A percentile compares a stretch with the other conserved stretches of the same genome.
phyloP scores from a whole-genome alignment of 2,329 filamentous ascomycete species.

The Ceratocystis papillata region DNA sequence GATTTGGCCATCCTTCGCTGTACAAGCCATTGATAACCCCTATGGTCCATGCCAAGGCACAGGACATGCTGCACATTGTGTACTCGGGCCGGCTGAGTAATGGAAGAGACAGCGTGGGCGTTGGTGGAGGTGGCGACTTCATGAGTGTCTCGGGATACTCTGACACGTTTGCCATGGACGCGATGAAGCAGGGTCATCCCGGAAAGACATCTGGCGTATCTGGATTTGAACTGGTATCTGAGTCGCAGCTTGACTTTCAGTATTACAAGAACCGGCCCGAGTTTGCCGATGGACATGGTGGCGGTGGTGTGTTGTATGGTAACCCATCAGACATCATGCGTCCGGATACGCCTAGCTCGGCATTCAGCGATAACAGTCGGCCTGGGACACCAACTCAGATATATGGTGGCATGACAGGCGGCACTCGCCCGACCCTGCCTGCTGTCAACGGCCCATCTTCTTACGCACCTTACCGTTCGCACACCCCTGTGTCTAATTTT shows the following conservation, averaged over 20 bases:
- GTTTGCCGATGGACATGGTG: conserved; percentile 67
- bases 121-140: conserved; percentile 44
- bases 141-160: conserved; percentile 61
- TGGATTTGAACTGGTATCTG: conserved; percentile 83
- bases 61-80: conserved; percentile 73
- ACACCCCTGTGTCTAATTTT: conserved; percentile 21
- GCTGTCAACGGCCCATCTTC: conserved; percentile 20
- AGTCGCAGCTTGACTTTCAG: conserved; percentile 76
- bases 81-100: conserved; percentile 72
- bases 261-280: conserved; percentile 86
- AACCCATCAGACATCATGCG: conserved; percentile 47
- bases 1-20: conserved; percentile 83
- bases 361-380: conserved; percentile 37
- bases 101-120: conserved; percentile 40
- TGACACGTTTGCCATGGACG: conserved; percentile 67
- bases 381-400: conserved; percentile 39
- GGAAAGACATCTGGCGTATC: conserved; percentile 42
- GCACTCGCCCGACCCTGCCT: conserved; percentile 17
- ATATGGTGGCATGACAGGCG: conserved; percentile 28
- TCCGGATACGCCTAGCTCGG: conserved; percentile 49
- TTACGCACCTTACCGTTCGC: conserved; percentile 26
- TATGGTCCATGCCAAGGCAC: conserved; percentile 87
- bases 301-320: conserved; percentile 59
- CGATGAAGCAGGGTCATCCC: conserved; percentile 53
- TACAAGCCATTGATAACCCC: conserved; percentile 84